Evolutionary conservation across 106 monocot genomes (phyloP), one percentile per base, ranked within the genome.

Genomic region (Dioscorea zingiberensis): DNA sequence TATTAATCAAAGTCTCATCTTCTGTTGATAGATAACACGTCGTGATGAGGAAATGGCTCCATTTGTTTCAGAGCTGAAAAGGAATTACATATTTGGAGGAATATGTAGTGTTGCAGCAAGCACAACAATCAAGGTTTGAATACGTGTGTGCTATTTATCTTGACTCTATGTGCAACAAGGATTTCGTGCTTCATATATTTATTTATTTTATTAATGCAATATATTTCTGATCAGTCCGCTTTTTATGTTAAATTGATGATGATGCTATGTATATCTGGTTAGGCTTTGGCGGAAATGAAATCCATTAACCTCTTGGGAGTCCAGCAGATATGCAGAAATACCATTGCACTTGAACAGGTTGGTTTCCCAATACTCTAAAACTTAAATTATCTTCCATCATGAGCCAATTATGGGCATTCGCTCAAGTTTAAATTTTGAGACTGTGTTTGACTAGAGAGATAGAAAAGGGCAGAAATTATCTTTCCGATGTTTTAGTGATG

Each of bases 261-360:
- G 15, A 51, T 13, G 4, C 29, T 53, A 44, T 68, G n/a, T n/a
- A n/a, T n/a, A 27, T 64, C 26, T 59, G 30, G 46, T 30, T 70
- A 97, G 95, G 88, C 76, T 64, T 77, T 98, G 19, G 69, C 83
- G 73, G 92, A 98, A 72, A 98, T 98, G 76, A 89, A 89, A 54
- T 98, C 97, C 17, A 92, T 98, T 48, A 98, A 98, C 69, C 71
- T 98, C 45, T 60, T 98, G 64, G 97, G 97, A 23, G 92, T 89
- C 19, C 97, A 98, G 59, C 97, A 98, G 67, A 91, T 98, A 79
- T 98, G 92, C 75, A 86, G 97, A 83, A 98, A 98, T 74, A 84
- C 97, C 11, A 92, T 98, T 55, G 97, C 97, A 74, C 58, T 98
- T 32, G 97, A 98, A 78, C 97, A 98, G 92, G 97, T 92, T 19